These are phyloP conservation scores for Amesomyces nigricolor DNA, from an alignment of 2,329 filamentous ascomycete genomes.

Conservation along the genomic window DNA sequence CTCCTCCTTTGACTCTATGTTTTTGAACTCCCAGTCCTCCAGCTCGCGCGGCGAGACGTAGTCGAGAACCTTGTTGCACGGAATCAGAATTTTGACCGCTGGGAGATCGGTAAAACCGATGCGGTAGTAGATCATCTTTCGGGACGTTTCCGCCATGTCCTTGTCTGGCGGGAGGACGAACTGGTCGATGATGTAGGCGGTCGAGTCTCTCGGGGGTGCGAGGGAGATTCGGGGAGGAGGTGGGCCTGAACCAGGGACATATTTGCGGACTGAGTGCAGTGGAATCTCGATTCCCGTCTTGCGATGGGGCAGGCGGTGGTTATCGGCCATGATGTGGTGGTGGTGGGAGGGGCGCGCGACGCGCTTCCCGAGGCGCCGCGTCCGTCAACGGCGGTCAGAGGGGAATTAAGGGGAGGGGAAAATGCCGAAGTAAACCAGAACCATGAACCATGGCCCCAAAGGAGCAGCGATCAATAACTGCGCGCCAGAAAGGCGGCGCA, in stretches of 20 bases:
- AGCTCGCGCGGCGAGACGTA: constrained; percentile 53
- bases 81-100: constrained; percentile 42
- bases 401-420: not conserved
- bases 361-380: constrained; percentile 7
- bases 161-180: constrained; percentile 39
- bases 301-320: not conserved
- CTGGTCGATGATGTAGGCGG: constrained; percentile 53
- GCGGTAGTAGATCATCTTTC: constrained; percentile 46
- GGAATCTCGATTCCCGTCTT: constrained; percentile 23
- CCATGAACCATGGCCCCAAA: not conserved
- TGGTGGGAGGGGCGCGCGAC: not conserved
- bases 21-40: constrained; percentile 51
- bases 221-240: constrained; percentile 43
- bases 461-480: not conserved
- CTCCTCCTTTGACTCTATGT: constrained; percentile 40
- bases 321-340: constrained; percentile 9
- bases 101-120: constrained; percentile 51
- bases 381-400: not conserved
- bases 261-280: constrained; percentile 15
- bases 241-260: constrained; percentile 40
- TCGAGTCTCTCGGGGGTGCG: constrained; percentile 44
- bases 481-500: constrained; percentile 1
- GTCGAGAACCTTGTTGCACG: constrained; percentile 44
- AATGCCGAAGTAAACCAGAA: not conserved
- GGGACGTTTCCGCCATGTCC: constrained; percentile 28